Evolutionary conservation across 2,329 filamentous ascomycete genomes (phyloP).

Genomic region (Xylaria arbuscula): DNA sequence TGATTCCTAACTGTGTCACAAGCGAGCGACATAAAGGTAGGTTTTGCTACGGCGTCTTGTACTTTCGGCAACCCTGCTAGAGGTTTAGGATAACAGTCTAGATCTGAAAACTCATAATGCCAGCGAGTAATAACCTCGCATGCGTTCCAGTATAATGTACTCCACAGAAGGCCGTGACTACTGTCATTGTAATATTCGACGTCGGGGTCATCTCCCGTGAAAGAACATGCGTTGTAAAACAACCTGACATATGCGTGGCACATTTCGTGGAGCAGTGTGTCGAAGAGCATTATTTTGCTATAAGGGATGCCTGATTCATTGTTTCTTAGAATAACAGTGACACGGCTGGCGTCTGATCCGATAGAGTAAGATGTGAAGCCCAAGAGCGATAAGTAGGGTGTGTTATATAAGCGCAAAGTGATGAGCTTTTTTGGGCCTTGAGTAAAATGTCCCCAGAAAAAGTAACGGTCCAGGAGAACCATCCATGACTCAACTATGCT

Average conservation of each 20-base stretch:
- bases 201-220: background rate
- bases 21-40: background rate
- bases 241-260: background rate
- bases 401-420: background rate
- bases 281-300: background rate
- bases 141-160: background rate
- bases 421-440: slow-evolving; percentile 2
- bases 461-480: background rate
- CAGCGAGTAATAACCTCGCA: background rate
- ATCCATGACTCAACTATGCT: background rate
- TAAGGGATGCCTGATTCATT: background rate
- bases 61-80: too few species aligned
- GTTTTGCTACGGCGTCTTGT: background rate
- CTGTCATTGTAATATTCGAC: background rate
- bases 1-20: background rate
- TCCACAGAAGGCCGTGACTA: background rate
- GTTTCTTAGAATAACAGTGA: background rate
- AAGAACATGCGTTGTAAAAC: background rate
- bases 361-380: background rate
- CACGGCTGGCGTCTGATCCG: background rate
- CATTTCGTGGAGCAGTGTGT: background rate
- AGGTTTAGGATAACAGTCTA: background rate
- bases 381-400: background rate
- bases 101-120: background rate
- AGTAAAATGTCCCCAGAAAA: background rate